Evolutionary conservation across 192 early-diverging fungal species (phyloP).

Genomic region (Umbelopsis vinacea): DNA sequence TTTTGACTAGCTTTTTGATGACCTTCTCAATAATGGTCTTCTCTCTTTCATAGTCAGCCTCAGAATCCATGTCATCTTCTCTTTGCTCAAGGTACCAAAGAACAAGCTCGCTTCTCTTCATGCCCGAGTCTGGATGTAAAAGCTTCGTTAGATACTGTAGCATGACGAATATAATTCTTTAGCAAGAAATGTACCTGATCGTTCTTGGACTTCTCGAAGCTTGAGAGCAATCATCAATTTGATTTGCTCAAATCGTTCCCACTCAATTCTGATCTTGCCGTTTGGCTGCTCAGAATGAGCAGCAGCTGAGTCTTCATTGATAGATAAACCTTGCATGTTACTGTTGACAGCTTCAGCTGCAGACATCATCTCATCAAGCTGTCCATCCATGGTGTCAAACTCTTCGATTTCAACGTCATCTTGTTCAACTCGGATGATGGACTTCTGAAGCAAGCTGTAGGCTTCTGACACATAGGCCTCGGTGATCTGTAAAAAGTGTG

Average conservation of each 20-base stretch:
- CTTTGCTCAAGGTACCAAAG: conserved; percentile 75
- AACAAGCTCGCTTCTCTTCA: conserved; percentile 62
- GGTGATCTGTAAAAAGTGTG: conserved; percentile 53
- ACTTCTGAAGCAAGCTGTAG: conserved; percentile 79
- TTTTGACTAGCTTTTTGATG: conserved; percentile 66
- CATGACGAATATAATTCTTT: neutral
- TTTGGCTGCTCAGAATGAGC: conserved; percentile 23
- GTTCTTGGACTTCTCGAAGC: conserved; percentile 43
- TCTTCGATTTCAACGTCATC: conserved; percentile 69
- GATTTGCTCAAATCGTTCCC: conserved; percentile 60
- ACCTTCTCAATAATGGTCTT: conserved; percentile 67
- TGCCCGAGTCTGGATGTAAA: conserved; percentile 36
- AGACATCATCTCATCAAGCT: conserved; percentile 30
- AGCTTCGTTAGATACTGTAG: neutral
- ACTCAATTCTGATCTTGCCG: conserved; percentile 62
- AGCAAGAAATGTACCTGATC: neutral
- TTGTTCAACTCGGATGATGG: conserved; percentile 87
- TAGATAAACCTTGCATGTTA: conserved; percentile 23
- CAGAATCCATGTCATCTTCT: conserved; percentile 63
- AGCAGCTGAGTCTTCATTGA: conserved; percentile 21
- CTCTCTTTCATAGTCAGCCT: conserved; percentile 65
- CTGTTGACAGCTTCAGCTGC: conserved; percentile 40
- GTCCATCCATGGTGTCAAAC: conserved; percentile 47
- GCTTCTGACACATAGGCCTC: conserved; percentile 84
- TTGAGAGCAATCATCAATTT: conserved; percentile 55